A percentile compares a stretch with the other conserved stretches of the same genome.
phyloP scores from a whole-genome alignment of 768 basidiomycete species.

The Crucibulum laeve region DNA sequence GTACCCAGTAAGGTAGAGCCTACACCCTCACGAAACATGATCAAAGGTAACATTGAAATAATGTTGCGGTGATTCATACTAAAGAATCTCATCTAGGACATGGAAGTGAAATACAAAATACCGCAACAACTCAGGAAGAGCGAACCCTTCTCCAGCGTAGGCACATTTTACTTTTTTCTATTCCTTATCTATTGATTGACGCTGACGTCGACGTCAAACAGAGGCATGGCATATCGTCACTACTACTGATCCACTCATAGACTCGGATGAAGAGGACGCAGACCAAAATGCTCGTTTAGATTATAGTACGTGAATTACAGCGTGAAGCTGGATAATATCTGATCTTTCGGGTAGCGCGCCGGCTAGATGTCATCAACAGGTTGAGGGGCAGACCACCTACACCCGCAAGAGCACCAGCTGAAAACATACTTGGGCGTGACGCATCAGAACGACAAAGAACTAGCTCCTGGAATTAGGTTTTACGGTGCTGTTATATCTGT shows the following conservation, averaged over 20 bases:
- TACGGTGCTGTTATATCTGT: no score
- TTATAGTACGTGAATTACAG: slow-evolving; percentile 45
- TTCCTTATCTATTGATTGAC: background rate
- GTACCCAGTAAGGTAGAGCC: slow-evolving; percentile 35
- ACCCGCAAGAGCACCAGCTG: slow-evolving; percentile 16
- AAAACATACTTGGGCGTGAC: background rate
- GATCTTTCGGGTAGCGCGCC: slow-evolving; percentile 33
- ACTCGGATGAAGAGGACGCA: slow-evolving; percentile 69
- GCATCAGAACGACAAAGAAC: no score
- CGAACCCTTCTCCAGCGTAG: slow-evolving; percentile 49
- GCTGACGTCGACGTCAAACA: slow-evolving; percentile 19
- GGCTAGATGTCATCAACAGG: slow-evolving; percentile 46
- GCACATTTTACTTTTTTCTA: no score
- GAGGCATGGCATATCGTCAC: slow-evolving; percentile 72
- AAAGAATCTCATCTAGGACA: background rate
- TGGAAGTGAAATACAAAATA: no score
- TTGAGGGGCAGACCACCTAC: slow-evolving; percentile 48
- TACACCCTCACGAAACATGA: slow-evolving; percentile 15
- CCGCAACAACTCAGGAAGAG: no score
- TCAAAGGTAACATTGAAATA: slow-evolving; percentile 12
- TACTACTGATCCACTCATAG: slow-evolving; percentile 59
- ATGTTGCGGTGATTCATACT: background rate
- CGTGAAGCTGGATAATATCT: background rate
- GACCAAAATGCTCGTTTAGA: slow-evolving; percentile 63
- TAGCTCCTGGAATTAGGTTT: no score